Conservation (phyloP, 2,329 filamentous ascomycete species). For the Tolypocladium cylindrosporum region DNA sequence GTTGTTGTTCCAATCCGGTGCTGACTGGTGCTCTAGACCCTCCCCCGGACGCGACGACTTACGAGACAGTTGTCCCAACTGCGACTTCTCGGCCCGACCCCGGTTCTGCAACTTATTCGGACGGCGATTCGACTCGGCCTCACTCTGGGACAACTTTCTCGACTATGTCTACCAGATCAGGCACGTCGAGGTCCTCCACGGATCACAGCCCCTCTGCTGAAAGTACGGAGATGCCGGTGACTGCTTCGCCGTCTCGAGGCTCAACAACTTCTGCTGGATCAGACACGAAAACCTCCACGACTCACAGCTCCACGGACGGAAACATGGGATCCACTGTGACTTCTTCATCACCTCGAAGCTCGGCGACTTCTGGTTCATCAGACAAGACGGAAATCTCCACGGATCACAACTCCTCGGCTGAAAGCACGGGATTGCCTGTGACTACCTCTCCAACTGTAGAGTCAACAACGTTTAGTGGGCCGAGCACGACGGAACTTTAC, state of each 20-base stretch:
- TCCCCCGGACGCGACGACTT: not conserved
- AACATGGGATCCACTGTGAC: not conserved
- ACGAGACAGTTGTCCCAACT: not conserved
- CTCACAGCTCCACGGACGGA: not conserved
- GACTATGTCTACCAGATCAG: not conserved
- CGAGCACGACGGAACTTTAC: too few relatives aligned
- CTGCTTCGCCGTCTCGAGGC: not conserved
- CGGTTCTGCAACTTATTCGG: not conserved
- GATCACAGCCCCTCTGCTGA: not conserved
- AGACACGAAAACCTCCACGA: not conserved
- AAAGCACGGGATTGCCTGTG: not conserved
- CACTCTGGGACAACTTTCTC: not conserved
- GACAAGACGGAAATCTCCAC: not conserved
- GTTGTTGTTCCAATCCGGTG: not conserved
- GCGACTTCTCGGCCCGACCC: not conserved
- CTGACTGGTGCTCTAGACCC: conserved; percentile 2
- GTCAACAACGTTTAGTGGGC: too few relatives aligned
- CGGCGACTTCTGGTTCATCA: not conserved
- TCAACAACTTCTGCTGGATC: not conserved
- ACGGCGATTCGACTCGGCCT: not conserved
- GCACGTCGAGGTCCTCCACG: not conserved
- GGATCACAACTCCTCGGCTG: not conserved
- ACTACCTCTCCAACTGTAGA: not conserved
- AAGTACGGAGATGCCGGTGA: not conserved
- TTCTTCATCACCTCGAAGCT: not conserved